These are phyloP conservation scores for Colletotrichum salicis DNA, from an alignment of 2,329 filamentous ascomycete species.

Conservation along the genomic window DNA sequence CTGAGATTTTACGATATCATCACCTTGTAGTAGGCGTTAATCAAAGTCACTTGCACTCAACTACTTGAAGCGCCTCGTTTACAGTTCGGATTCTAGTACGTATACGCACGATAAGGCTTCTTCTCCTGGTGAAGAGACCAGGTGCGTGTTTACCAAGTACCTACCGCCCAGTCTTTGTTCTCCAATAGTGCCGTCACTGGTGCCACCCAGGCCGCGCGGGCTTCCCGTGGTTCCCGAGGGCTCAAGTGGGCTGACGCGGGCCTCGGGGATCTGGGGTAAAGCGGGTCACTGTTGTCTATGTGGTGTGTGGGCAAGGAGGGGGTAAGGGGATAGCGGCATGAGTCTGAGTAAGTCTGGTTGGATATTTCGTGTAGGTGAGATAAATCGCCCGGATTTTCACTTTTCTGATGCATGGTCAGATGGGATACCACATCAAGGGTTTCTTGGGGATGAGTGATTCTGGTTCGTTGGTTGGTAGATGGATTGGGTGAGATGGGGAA, in stretches of 20 bases:
- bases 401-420: not conserved
- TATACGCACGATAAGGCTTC: not conserved
- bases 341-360: not conserved
- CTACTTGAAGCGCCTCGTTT: not conserved
- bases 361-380: not conserved
- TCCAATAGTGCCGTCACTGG: slow-evolving; percentile 1
- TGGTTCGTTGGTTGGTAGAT: not conserved
- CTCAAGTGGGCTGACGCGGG: not conserved
- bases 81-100: not conserved
- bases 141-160: not conserved
- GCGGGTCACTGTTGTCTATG: slow-evolving; percentile 11
- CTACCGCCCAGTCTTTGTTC: not conserved
- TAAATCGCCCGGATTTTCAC: not conserved
- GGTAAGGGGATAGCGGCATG: not conserved
- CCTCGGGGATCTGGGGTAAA: slow-evolving; percentile 29
- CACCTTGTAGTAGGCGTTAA: not conserved
- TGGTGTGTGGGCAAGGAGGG: not conserved
- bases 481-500: not conserved
- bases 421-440: not conserved
- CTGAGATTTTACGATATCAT: not conserved
- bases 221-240: not conserved
- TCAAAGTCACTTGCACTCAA: not conserved
- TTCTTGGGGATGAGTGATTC: not conserved
- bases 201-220: not conserved
- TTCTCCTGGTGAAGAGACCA: too few species aligned